Base-by-base conservation (phyloP, 148 eudicot species). In the Selenicereus undatus region DNA sequence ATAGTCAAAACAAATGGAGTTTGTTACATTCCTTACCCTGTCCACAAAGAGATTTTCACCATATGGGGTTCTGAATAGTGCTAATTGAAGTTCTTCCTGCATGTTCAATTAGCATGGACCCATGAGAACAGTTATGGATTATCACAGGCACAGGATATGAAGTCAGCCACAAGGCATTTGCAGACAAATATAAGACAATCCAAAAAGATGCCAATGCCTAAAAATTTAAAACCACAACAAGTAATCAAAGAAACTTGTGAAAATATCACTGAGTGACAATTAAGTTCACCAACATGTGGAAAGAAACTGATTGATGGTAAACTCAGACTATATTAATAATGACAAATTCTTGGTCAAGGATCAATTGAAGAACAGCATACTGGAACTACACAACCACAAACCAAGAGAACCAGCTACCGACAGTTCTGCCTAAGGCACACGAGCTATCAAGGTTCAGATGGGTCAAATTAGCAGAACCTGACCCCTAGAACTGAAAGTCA, bases 71-170 rank as follows among this genome's bases (percentile, higher is more conserved):
- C 80, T 88, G 81, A 93, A 90, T 80, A 94, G 62, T 36, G 97
- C 94, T 70, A 93, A 80, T 76, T 89, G 95, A 84, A 94, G 95
- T 83, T 94, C 98, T 87, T 93, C 98, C 98, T 93, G 79, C 89
- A 85, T 73, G 52, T 0, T 79, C 58, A 76, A 29, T 27, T 16
- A 42, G 62, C 11, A 66, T 74, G 27, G 54, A 52, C 48, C 21
- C 43, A 62, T 78, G 66, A 79, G 58, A 78, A 70, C 13, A 2
- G 50, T 7, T 17, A 35, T 35, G 22, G 42, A 75, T 73, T 72
- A 62, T 4, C 80, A 77, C 75, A 21, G 39, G 56, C 22, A 79
- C 9, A 29, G 42, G 52, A 78, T 26, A 72, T 54, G 14, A 39
- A 77, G 42, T 39, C 3, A 22, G 4, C 43, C 43, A 42, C 30